Base-by-base conservation (phyloP, 2,329 filamentous ascomycete genomes). In the Ophiostoma sp. region DNA sequence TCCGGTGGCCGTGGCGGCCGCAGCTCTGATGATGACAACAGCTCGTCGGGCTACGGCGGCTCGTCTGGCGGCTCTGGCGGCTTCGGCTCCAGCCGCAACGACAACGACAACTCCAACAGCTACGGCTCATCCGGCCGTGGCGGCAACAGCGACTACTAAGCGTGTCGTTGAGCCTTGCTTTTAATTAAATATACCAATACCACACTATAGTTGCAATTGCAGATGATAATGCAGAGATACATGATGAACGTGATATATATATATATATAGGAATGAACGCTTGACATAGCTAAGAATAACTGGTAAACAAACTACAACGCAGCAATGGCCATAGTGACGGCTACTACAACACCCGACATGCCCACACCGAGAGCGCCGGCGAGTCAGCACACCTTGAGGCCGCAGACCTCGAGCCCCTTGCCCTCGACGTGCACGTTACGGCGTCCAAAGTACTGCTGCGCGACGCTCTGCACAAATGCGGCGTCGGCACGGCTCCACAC, bases 331-430 rank as follows among this genome's bases (percentile, higher is more conserved):
- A 60, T 18, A 6, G 27, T 27, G 42, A 64, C 44, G 5, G 27
- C 64, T n/a, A 65, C 18, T 44, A 64, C 69, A 45, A 62, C 38
- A 38, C 36, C 38, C 11, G 58, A 40, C 9, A 38, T 38, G 9
- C 55, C 36, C 4, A 62, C 58, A 18, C 38, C 55, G 7, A n/a
- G 11, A 3, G 58, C 58, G 4, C 40, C 72, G 64, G 71, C 55
- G 18, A 72, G 69, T 79, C 74, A 90, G 75, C 89, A 92, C 44
- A 93, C 85, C 74, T 85, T 81, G 66, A 93, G 79, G 4, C 90
- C 90, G 73, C 89, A 92, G n/a, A 91, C 85, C 74, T 91, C 87
- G 2, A 93, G 81, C n/a, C 85, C 85, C 74, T 87, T 87, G 47
- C 86, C 85, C 75, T 91, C 85, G 27, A 92, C 84, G 72, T 82